Percentiles rank a stretch among this genome's conserved stretches.
phyloP scores from a whole-genome alignment of 176 grass and related monocot species.

The Thinopyrum elongatum region DNA sequence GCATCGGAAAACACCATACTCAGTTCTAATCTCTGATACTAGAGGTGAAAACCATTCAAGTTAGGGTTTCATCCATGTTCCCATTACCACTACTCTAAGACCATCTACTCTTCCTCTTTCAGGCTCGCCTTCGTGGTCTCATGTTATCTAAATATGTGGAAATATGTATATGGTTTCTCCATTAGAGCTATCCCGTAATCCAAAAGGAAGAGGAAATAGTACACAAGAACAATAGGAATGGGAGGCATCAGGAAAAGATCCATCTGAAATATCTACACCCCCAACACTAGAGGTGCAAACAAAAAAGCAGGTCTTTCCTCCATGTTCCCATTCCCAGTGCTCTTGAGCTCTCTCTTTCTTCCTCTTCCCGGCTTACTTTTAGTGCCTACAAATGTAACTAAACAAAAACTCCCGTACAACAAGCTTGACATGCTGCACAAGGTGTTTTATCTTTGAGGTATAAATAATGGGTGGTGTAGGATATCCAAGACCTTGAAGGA shows the following conservation, averaged over 20 bases:
- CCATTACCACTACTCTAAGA: neutral
- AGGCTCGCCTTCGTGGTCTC: neutral
- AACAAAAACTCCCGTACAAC: neutral
- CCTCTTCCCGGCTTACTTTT: conserved; percentile 26
- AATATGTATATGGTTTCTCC: neutral
- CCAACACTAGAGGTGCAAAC: neutral
- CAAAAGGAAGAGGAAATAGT: conserved; percentile 24
- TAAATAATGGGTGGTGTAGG: neutral
- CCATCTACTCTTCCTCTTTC: neutral
- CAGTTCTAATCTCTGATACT: neutral
- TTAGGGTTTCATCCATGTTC: neutral
- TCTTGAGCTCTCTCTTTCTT: conserved; percentile 36
- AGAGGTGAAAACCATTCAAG: too few species aligned
- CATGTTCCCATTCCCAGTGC: conserved; percentile 45
- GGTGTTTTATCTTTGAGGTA: neutral
- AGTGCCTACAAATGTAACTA: neutral
- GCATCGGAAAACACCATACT: neutral
- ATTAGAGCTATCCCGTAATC: neutral
- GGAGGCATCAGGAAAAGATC: conserved; percentile 25
- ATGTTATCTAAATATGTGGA: neutral
- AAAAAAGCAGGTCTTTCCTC: conserved; percentile 11
- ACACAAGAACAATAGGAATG: conserved; percentile 24
- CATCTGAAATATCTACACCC: neutral
- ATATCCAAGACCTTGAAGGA: neutral
- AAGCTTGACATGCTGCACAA: neutral